Percentiles rank a stretch among this genome's conserved stretches.
Evolutionary conservation across 192 early-diverging fungal genomes (phyloP).

Genomic region (Umbelopsis sp.): DNA sequence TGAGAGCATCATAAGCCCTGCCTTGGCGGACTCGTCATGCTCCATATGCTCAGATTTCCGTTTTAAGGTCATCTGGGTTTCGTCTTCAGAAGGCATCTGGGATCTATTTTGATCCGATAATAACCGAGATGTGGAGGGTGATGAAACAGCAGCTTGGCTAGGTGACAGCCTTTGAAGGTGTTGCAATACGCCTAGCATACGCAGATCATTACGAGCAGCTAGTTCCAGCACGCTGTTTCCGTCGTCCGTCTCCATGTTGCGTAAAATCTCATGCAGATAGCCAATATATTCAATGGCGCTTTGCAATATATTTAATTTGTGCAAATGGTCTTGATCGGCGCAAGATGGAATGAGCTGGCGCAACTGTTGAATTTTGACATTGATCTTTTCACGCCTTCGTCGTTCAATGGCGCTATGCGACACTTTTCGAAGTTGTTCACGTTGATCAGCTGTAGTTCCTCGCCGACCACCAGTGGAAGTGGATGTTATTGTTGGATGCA

Average conservation of each 20-base stretch:
- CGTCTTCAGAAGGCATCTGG: neutral
- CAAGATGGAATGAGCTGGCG: slow-evolving; percentile 66
- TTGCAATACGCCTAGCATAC: neutral
- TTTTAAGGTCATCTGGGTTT: too few species aligned
- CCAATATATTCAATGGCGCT: slow-evolving; percentile 66
- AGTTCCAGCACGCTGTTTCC: neutral
- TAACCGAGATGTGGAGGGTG: neutral
- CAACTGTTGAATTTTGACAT: slow-evolving; percentile 70
- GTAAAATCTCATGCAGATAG: slow-evolving; percentile 39
- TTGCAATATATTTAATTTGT: slow-evolving; percentile 66
- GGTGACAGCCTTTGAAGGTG: slow-evolving; percentile 1
- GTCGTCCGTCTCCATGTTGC: neutral
- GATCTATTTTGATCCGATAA: neutral
- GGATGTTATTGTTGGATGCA: neutral
- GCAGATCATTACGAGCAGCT: neutral
- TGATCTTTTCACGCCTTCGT: slow-evolving; percentile 76
- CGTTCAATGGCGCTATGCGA: slow-evolving; percentile 80
- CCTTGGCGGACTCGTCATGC: too few species aligned
- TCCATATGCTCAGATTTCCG: too few species aligned
- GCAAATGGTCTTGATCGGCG: slow-evolving; percentile 56
- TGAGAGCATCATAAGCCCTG: too few species aligned
- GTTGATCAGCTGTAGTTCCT: slow-evolving; percentile 46
- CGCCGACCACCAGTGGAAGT: slow-evolving; percentile 35
- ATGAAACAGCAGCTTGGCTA: too few species aligned
- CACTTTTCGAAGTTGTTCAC: slow-evolving; percentile 67